Evolutionary conservation across 805 yeast species (phyloP), one percentile per base, ranked within the genome.

Genomic region (Hagleromyces aurorensis): DNA sequence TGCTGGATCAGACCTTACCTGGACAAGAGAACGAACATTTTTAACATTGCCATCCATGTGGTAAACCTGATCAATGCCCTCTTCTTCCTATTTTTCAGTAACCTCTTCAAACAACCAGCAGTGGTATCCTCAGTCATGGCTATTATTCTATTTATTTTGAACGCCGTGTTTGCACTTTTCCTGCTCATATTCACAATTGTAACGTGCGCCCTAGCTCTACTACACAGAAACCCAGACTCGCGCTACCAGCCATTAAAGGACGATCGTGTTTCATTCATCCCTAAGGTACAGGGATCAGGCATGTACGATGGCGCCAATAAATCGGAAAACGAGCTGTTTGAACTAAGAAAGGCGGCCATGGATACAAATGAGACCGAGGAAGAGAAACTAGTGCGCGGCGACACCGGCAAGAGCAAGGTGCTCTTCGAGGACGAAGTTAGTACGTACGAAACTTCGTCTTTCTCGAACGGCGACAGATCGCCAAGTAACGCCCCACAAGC

Each of bases 231-330:
- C 56, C 97, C 98, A 30, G 98, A 91, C 59, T 75, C 89, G 7
- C 72, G 94, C 46, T 91, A 91, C 63, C 89, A 85, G 62, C 97
- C 96, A 38, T 81, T 89, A 80, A 81, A 80, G 46, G 98, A 91
- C 57, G 98, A 91, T 53, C 75, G 98, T 54, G 91, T 82, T 29
- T 82, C 96, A n/a, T 91, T 91, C 56, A 82, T 91, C 51, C 87
- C 87, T 39, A 69, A 78, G 47, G 65, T 67, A 33, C 75, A 64
- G 33, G 57, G 57, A 19, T 30, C 33, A 19, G 36, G 33, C 23
- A 26, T 34, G 15, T 40, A 42, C 23, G 51, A 45, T 10, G 35
- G 43, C 16, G 43, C 43, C 14, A 37, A 39, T 19, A 48, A 50
- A 25, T 42, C 50, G 19, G 57, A 50, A 21, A 46, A 48, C 9